Conservation (phyloP, 1,284 basidiomycete species). For the Sparassis latifolia region DNA sequence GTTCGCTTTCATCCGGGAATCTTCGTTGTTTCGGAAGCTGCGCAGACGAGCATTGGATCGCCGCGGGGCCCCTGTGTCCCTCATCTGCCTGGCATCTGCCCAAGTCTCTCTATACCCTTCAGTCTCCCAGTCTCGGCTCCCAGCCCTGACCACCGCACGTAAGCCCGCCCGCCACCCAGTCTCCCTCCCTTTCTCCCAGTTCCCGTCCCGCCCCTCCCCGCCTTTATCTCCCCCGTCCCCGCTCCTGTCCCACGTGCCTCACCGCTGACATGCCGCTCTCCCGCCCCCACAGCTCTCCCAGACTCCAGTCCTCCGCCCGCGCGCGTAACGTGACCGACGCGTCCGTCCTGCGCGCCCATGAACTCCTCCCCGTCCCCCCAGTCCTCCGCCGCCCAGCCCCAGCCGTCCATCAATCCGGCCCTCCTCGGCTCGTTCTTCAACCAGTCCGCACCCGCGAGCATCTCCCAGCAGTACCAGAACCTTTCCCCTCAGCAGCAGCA, state of each 20-base stretch:
- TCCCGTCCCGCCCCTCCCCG: not conserved
- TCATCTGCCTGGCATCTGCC: no score
- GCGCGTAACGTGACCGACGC: not conserved
- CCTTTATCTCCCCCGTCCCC: not conserved
- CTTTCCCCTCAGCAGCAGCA: not conserved
- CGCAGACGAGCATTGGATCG: no score
- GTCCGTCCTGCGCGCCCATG: not conserved
- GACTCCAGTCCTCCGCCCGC: not conserved
- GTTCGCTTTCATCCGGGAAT: not conserved
- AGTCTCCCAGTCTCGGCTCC: no score
- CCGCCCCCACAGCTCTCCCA: not conserved
- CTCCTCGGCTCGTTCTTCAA: constrained; percentile 12
- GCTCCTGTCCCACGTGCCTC: not conserved
- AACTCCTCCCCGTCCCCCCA: not conserved
- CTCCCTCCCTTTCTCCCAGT: not conserved
- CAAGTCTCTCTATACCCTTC: no score
- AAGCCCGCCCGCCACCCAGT: not conserved
- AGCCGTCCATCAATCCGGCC: constrained; percentile 17
- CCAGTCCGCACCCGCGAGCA: constrained; percentile 3
- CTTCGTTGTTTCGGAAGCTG: no score
- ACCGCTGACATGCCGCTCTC: not conserved
- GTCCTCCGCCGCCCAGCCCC: no score
- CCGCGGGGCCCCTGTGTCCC: no score
- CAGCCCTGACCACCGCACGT: not conserved
- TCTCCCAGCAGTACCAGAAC: constrained; percentile 1